Conservation (phyloP, 768 basidiomycete genomes). For the Collybia mongolica region DNA sequence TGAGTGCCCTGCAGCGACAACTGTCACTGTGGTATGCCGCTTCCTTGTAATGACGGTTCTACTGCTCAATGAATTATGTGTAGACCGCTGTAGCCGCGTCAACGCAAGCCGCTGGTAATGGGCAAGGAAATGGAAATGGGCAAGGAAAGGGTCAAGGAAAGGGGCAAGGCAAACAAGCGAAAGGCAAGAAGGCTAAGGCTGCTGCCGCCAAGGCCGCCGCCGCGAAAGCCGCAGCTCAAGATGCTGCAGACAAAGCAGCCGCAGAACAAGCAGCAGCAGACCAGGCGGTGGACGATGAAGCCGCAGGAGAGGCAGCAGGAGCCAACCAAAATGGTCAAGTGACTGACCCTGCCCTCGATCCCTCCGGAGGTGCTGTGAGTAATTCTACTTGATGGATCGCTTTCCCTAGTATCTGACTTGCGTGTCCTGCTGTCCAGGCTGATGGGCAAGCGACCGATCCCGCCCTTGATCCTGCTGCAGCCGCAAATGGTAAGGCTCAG, state of each 20-base stretch:
- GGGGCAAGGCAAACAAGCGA: background rate
- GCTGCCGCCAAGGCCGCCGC: background rate
- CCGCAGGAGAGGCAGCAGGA: constrained; percentile 1
- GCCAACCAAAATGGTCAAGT: background rate
- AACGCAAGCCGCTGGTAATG: background rate
- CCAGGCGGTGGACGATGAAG: background rate
- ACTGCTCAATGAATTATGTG: background rate
- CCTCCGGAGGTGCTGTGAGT: background rate
- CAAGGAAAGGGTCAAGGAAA: background rate
- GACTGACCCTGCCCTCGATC: background rate
- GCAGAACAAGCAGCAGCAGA: background rate
- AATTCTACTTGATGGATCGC: too few species aligned
- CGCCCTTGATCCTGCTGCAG: background rate
- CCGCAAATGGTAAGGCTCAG: background rate
- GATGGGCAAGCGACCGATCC: too few species aligned
- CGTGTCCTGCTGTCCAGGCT: too few species aligned
- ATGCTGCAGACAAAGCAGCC: background rate
- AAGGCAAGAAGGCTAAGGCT: background rate
- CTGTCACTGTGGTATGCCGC: constrained; percentile 13
- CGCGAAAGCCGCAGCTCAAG: background rate
- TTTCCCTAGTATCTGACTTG: too few species aligned
- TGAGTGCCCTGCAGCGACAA: constrained; percentile 6
- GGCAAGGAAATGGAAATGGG: background rate
- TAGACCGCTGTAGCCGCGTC: constrained; percentile 11
- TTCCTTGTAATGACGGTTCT: background rate